A percentile compares a stretch with the other conserved stretches of the same genome.
phyloP scores from a whole-genome alignment of 2,329 filamentous ascomycete species.

The Alternaria sp. region DNA sequence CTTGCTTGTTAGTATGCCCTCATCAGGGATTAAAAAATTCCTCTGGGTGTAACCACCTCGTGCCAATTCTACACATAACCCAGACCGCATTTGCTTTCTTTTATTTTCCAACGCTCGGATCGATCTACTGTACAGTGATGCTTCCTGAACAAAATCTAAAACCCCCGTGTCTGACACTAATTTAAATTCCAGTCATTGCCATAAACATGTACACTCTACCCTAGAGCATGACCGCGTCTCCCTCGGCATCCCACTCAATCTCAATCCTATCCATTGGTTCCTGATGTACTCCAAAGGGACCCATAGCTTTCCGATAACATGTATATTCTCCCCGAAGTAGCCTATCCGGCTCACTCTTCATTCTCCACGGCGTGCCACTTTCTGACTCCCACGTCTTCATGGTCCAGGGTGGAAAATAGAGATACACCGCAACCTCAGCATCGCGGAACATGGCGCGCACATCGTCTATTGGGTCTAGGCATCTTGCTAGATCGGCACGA shows the following conservation, averaged over 20 bases:
- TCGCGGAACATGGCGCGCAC: conserved; percentile 1
- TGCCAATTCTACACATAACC: background rate
- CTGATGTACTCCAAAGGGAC: background rate
- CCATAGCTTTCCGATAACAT: background rate
- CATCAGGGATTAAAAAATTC: background rate
- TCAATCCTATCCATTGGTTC: background rate
- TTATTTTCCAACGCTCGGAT: background rate
- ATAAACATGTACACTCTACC: background rate
- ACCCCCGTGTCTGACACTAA: background rate
- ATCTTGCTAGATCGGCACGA: background rate
- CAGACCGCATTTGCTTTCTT: background rate
- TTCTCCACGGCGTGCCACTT: conserved; percentile 16
- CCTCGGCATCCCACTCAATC: conserved; percentile 19
- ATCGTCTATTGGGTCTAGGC: conserved; percentile 3
- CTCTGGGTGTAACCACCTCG: background rate
- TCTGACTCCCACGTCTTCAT: conserved; percentile 15
- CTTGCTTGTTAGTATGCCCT: background rate
- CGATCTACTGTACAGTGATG: background rate
- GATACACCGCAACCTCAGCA: conserved; percentile 13
- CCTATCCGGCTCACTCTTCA: conserved; percentile 3
- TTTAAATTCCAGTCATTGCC: background rate
- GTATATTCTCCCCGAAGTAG: background rate
- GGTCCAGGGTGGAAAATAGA: conserved; percentile 17
- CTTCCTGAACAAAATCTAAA: background rate
- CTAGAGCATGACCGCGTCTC: conserved; percentile 13